Evolutionary conservation across 495 filamentous ascomycete genomes (phyloP).

Genomic region (Aspergillus wentii): DNA sequence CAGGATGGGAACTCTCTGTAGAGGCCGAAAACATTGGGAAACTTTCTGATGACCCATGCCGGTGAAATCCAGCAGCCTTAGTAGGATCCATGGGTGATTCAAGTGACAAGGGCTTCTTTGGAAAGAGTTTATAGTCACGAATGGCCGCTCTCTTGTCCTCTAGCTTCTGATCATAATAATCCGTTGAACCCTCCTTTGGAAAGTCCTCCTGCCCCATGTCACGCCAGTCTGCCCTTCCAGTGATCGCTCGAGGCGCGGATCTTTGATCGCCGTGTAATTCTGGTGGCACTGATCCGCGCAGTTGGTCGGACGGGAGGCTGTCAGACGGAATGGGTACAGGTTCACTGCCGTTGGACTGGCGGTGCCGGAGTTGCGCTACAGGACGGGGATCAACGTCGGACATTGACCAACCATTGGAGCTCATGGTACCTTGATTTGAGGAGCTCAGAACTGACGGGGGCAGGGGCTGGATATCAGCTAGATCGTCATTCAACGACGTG

Average conservation of each 20-base stretch:
- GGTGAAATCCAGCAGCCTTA: constrained; percentile 39
- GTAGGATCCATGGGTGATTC: constrained; percentile 30
- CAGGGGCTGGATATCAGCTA: constrained; percentile 35
- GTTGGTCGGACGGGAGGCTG: constrained; percentile 15
- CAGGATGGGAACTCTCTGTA: constrained; percentile 52
- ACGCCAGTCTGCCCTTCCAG: constrained; percentile 39
- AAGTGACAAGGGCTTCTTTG: constrained; percentile 40
- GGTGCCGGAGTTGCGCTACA: constrained; percentile 17
- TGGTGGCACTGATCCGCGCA: constrained; percentile 14
- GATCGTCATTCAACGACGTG: constrained; percentile 26
- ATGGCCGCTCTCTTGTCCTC: constrained; percentile 41
- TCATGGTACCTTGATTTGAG: constrained; percentile 22
- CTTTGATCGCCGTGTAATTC: constrained; percentile 31
- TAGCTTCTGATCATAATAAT: constrained; percentile 39
- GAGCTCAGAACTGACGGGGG: constrained; percentile 41
- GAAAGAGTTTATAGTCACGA: constrained; percentile 38
- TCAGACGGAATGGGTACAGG: constrained; percentile 11
- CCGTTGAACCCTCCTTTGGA: constrained; percentile 24
- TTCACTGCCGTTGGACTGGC: constrained; percentile 24
- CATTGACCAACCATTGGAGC: constrained; percentile 31
- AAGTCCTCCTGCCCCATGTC: constrained; percentile 20
- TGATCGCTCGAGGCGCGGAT: constrained; percentile 42
- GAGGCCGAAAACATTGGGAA: constrained; percentile 82
- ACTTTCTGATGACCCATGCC: constrained; percentile 75
- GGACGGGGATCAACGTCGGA: constrained; percentile 22